phyloP scores from a whole-genome alignment of 495 filamentous ascomycete genomes.

The Penicillium pancosmium region DNA sequence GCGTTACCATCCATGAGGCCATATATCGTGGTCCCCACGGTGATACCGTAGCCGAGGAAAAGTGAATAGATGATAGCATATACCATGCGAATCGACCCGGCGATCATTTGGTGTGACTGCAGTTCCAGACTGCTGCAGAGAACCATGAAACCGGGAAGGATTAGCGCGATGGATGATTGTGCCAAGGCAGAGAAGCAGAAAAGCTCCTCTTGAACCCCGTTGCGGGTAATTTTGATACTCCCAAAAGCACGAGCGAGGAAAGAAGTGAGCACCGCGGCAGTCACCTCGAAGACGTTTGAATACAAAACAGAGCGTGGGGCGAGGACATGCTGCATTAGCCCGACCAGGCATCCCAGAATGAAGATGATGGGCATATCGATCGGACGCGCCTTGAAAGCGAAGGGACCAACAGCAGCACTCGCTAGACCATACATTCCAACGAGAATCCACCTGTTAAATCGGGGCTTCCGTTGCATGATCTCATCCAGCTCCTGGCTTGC shows the following conservation, averaged over 20 bases:
- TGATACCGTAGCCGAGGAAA: slow-evolving; percentile 94
- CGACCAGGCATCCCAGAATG: slow-evolving; percentile 78
- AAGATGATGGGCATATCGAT: slow-evolving; percentile 91
- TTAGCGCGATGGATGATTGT: slow-evolving; percentile 88
- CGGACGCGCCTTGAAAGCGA: slow-evolving; percentile 81
- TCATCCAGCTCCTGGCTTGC: slow-evolving; percentile 71
- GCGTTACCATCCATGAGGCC: slow-evolving; percentile 78
- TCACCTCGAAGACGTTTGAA: slow-evolving; percentile 89
- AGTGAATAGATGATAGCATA: slow-evolving; percentile 94
- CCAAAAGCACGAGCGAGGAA: slow-evolving; percentile 87
- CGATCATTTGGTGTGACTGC: slow-evolving; percentile 83
- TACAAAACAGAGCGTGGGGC: slow-evolving; percentile 76
- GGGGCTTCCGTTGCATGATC: slow-evolving; percentile 65
- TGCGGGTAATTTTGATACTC: slow-evolving; percentile 55
- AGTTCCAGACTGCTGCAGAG: slow-evolving; percentile 84
- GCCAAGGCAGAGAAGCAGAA: slow-evolving; percentile 95
- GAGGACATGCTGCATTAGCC: slow-evolving; percentile 78
- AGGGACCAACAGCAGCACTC: slow-evolving; percentile 76
- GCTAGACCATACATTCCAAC: slow-evolving; percentile 82
- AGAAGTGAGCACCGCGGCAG: slow-evolving; percentile 80
- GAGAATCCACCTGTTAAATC: slow-evolving; percentile 71
- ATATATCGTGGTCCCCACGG: slow-evolving; percentile 87
- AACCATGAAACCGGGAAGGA: slow-evolving; percentile 87
- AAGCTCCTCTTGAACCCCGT: slow-evolving; percentile 55
- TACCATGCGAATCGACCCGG: slow-evolving; percentile 92